phyloP scores from a whole-genome alignment of 148 eudicot species.

The Rhododendron henanense region DNA sequence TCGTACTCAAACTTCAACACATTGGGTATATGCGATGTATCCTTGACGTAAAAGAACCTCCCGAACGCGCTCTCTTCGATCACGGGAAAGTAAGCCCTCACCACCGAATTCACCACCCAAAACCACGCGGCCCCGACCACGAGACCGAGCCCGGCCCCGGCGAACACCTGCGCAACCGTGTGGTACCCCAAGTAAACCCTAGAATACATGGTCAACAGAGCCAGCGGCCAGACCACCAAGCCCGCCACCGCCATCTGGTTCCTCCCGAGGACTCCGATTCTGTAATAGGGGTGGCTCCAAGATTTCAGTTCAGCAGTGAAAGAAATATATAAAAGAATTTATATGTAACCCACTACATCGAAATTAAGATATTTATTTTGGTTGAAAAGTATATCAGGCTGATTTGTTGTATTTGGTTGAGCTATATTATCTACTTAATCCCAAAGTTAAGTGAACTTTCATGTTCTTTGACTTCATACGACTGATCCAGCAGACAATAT shows the following conservation, averaged over 20 bases:
- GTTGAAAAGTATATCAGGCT: too few relatives aligned
- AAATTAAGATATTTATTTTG: too few relatives aligned
- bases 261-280: slow-evolving; percentile 37
- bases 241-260: slow-evolving; percentile 35
- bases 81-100: slow-evolving; percentile 39
- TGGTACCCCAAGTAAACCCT: slow-evolving; percentile 96
- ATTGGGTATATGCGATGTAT: slow-evolving; percentile 79
- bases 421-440: too few relatives aligned
- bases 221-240: slow-evolving; percentile 55
- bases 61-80: slow-evolving; percentile 85
- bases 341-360: background rate
- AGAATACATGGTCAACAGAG: slow-evolving; percentile 65
- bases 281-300: slow-evolving; percentile 1
- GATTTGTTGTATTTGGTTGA: too few relatives aligned
- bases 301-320: background rate
- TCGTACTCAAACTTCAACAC: slow-evolving; percentile 90
- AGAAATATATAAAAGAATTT: background rate
- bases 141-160: slow-evolving; percentile 66
- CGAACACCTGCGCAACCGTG: slow-evolving; percentile 69
- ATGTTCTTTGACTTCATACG: too few relatives aligned
- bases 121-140: slow-evolving; percentile 66
- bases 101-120: slow-evolving; percentile 51
- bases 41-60: slow-evolving; percentile 71
- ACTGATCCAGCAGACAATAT: too few relatives aligned
- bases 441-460: too few relatives aligned